phyloP scores from a whole-genome alignment of 2,329 filamentous ascomycete genomes.

The Uncinocarpus reesii region DNA sequence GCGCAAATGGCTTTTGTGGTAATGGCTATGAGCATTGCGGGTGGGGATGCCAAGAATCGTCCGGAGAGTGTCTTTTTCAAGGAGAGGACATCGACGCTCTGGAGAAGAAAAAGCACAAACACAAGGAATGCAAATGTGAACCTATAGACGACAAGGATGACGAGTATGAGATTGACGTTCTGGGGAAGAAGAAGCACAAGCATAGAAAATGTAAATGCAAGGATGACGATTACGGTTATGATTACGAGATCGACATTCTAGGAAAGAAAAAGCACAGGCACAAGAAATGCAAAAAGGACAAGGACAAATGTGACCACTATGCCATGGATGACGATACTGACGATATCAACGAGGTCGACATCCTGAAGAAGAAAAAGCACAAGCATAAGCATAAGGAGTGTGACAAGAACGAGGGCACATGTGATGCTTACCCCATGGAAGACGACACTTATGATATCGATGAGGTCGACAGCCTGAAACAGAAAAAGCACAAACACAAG shows the following conservation, averaged over 20 bases:
- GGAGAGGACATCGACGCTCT: slow-evolving; percentile 7
- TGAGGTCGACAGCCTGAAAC: neutral
- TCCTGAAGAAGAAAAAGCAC: neutral
- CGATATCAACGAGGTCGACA: slow-evolving; percentile 8
- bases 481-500: too few species aligned
- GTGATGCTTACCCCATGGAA: too few species aligned
- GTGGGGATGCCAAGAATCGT: slow-evolving; percentile 24
- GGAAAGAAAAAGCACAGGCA: too few species aligned
- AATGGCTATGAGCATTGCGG: slow-evolving; percentile 26
- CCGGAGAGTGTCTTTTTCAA: slow-evolving; percentile 22
- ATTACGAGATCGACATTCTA: too few species aligned
- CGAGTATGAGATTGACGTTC: neutral
- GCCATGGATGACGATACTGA: neutral
- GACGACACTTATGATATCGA: neutral
- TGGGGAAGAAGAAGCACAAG: neutral
- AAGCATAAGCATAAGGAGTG: too few species aligned
- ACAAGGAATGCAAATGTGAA: neutral
- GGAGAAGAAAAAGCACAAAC: neutral
- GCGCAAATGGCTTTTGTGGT: slow-evolving; percentile 24
- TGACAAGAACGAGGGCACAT: too few species aligned
- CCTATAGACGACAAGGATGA: neutral
- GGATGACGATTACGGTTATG: too few species aligned
- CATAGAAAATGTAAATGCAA: too few species aligned
- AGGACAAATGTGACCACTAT: too few species aligned
- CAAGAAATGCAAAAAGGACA: too few species aligned